Percentiles rank a stretch among this genome's conserved stretches.
Evolutionary conservation across 139 green algal genomes (phyloP).

Genomic region (Choricystis sp.): DNA sequence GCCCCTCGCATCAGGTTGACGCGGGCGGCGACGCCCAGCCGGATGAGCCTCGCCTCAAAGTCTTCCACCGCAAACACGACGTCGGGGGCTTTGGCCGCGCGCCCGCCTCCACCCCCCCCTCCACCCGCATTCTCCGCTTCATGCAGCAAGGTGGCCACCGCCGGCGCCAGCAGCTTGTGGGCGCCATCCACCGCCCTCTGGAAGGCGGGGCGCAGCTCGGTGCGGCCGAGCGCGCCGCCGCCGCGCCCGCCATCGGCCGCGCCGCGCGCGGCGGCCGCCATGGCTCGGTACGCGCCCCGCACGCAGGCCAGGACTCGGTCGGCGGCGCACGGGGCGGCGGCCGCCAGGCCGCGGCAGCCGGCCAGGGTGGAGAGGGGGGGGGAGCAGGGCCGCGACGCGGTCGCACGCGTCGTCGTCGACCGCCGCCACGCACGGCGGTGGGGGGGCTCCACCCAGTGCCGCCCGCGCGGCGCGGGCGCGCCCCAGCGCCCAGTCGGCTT

Average conservation of each 20-base stretch:
- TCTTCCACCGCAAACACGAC: background rate
- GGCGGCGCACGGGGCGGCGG: background rate
- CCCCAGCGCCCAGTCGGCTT: background rate
- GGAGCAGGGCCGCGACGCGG: background rate
- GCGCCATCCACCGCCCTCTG: background rate
- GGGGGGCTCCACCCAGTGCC: background rate
- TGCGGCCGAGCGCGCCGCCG: background rate
- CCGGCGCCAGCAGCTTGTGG: background rate
- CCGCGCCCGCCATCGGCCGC: background rate
- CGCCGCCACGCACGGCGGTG: too few species aligned
- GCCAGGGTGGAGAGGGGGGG: background rate
- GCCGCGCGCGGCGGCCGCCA: background rate
- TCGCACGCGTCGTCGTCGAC: background rate
- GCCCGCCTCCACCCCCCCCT: too few species aligned
- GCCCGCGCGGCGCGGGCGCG: too few species aligned
- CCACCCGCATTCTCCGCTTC: background rate
- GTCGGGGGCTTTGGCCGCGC: too few species aligned
- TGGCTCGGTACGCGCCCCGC: background rate
- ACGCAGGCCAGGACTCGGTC: background rate
- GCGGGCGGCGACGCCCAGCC: background rate
- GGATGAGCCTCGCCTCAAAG: background rate
- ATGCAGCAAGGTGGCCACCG: background rate
- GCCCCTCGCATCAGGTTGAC: background rate
- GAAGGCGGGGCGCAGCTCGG: background rate
- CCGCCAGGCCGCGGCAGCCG: too few species aligned